Conservation (phyloP, 164 flowering plant species). For the Protea cynaroides region DNA sequence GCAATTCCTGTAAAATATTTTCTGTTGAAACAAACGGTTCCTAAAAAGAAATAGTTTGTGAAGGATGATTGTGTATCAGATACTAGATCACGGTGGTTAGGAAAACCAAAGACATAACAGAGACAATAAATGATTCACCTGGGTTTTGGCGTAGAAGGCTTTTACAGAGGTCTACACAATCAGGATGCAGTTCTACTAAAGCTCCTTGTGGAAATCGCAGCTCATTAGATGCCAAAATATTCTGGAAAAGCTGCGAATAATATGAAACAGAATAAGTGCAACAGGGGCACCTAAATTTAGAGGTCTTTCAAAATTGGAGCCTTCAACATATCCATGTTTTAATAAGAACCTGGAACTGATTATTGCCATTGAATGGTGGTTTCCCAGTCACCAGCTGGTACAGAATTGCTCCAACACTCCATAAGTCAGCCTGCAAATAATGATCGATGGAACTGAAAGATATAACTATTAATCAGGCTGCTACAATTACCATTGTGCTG, state of each 20-base stretch:
- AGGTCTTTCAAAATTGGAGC: neutral
- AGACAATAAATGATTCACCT: conserved; percentile 19
- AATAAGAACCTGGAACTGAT: conserved; percentile 42
- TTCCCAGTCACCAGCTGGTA: conserved; percentile 57
- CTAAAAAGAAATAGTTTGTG: too few species aligned
- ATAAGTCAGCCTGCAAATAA: conserved; percentile 53
- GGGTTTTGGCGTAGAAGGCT: conserved; percentile 55
- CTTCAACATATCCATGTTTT: neutral
- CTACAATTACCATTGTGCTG: neutral
- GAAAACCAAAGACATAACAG: neutral
- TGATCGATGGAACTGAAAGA: conserved; percentile 1
- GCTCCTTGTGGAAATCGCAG: conserved; percentile 44
- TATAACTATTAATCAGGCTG: neutral
- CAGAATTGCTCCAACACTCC: conserved; percentile 68
- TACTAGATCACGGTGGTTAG: neutral
- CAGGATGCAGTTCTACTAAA: conserved; percentile 37
- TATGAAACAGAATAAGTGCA: conserved; percentile 4
- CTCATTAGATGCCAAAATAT: conserved; percentile 39
- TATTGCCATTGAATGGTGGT: conserved; percentile 55
- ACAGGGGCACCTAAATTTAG: neutral
- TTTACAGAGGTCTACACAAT: conserved; percentile 49
- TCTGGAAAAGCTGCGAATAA: conserved; percentile 50
- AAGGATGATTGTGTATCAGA: neutral
- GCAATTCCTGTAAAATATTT: too few species aligned
- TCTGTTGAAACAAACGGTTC: too few species aligned